Conservation (phyloP, 768 basidiomycete species). For the Phanerochaete carnosa region DNA sequence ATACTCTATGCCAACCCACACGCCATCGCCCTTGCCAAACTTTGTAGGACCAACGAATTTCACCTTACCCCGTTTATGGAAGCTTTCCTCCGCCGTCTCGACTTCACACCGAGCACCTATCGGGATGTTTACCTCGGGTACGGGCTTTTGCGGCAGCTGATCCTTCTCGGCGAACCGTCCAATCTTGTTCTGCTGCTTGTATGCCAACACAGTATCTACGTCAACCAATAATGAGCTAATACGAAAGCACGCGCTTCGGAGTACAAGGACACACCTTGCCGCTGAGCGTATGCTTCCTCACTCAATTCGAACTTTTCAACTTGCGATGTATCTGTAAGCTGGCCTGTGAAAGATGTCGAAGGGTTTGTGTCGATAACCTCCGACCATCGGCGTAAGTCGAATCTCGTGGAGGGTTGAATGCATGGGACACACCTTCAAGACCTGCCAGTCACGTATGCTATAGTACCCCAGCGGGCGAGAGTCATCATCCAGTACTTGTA, state of each 20-base stretch:
- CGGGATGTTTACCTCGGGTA: constrained; percentile 44
- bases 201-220: constrained; percentile 84
- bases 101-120: constrained; percentile 83
- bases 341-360: constrained; percentile 70
- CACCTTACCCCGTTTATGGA: constrained; percentile 80
- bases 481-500: constrained; percentile 65
- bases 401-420: background rate
- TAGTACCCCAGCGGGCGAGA: constrained; percentile 69
- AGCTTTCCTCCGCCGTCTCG: constrained; percentile 61
- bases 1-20: constrained; percentile 92
- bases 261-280: constrained; percentile 53
- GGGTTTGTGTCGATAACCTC: constrained; percentile 81
- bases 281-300: constrained; percentile 73
- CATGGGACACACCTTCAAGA: constrained; percentile 61
- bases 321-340: constrained; percentile 78
- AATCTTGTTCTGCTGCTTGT: constrained; percentile 82
- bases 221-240: background rate
- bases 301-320: constrained; percentile 94
- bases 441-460: constrained; percentile 71
- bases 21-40: constrained; percentile 61
- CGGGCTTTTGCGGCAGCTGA: constrained; percentile 19
- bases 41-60: constrained; percentile 80
- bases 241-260: background rate
- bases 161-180: constrained; percentile 77
- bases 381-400: background rate